phyloP scores from a whole-genome alignment of 1,139 yeast genomes.

The Nakaseomyces delphensis region DNA sequence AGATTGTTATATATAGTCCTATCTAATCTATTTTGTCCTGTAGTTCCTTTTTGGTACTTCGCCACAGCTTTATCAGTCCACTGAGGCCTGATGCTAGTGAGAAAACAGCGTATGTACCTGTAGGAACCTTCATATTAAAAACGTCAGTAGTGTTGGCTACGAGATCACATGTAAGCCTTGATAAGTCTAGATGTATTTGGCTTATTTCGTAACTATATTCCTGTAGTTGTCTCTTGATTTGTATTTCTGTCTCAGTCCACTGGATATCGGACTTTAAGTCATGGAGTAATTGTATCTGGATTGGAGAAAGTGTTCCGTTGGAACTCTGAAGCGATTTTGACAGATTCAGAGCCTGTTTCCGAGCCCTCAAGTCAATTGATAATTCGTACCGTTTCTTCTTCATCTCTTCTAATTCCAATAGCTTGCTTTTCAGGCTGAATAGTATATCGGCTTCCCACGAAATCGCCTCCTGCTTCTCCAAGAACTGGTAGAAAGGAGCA shows the following conservation, averaged over 20 bases:
- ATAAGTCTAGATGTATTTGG: conserved; percentile 33
- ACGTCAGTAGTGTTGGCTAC: conserved; percentile 39
- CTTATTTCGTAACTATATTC: conserved; percentile 31
- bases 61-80: conserved; percentile 38
- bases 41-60: conserved; percentile 8
- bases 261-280: conserved; percentile 24
- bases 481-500: conserved; percentile 33
- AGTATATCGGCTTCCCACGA: conserved; percentile 61
- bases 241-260: conserved; percentile 10
- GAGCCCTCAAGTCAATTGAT: conserved; percentile 31
- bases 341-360: conserved; percentile 27
- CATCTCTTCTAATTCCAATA: conserved; percentile 35
- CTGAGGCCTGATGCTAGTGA: conserved; percentile 34
- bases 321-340: conserved; percentile 13
- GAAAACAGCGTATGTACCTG: conserved; percentile 29
- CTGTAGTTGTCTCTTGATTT: conserved; percentile 24
- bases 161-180: conserved; percentile 36
- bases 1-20: too few species aligned
- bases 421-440: conserved; percentile 44
- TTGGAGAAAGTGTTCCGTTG: conserved; percentile 18
- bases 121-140: conserved; percentile 32
- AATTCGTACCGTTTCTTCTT: conserved; percentile 37
- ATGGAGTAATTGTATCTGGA: conserved; percentile 28
- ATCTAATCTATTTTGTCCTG: background rate
- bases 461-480: conserved; percentile 45